Evolutionary conservation across 1,139 yeast species (phyloP).

Genomic region (Taphrina communis): DNA sequence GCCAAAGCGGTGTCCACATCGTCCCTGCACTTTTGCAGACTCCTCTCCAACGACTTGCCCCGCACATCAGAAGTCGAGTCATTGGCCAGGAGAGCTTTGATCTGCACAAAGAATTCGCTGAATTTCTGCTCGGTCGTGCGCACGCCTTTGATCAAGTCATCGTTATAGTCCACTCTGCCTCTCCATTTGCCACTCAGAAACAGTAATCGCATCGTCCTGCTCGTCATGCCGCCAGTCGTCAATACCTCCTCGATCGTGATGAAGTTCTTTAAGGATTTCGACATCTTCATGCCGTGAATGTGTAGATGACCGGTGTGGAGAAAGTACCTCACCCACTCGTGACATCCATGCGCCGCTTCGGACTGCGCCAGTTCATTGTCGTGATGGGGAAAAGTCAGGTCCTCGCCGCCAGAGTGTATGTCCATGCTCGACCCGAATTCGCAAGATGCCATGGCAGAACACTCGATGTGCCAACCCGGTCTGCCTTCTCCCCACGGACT

Average conservation of each 20-base stretch:
- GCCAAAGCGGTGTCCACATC: conserved; percentile 32
- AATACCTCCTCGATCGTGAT: conserved; percentile 94
- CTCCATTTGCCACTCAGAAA: conserved; percentile 95
- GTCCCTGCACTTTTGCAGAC: conserved; percentile 7
- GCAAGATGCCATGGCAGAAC: conserved; percentile 98
- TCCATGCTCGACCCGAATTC: conserved; percentile 83
- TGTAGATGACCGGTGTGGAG: conserved; percentile 96
- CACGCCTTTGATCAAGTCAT: conserved; percentile 59
- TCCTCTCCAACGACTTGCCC: background rate
- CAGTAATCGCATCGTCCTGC: conserved; percentile 86
- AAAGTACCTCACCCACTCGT: conserved; percentile 96
- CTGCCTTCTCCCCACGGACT: conserved; percentile 98
- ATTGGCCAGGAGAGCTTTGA: conserved; percentile 62
- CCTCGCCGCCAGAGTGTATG: conserved; percentile 96
- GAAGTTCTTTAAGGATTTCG: conserved; percentile 90
- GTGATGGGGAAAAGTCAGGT: conserved; percentile 98
- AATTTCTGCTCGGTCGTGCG: conserved; percentile 34
- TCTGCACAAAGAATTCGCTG: conserved; percentile 80
- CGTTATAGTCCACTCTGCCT: conserved; percentile 88
- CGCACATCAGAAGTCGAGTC: conserved; percentile 46
- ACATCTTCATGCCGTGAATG: conserved; percentile 98
- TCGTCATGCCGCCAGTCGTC: conserved; percentile 58
- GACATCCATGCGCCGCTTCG: conserved; percentile 86
- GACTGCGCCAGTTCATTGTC: conserved; percentile 97
- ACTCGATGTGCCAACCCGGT: conserved; percentile 99